These are phyloP conservation scores for Cordyceps tenuipes DNA, from an alignment of 2,329 filamentous ascomycete genomes.

Conservation along the genomic window DNA sequence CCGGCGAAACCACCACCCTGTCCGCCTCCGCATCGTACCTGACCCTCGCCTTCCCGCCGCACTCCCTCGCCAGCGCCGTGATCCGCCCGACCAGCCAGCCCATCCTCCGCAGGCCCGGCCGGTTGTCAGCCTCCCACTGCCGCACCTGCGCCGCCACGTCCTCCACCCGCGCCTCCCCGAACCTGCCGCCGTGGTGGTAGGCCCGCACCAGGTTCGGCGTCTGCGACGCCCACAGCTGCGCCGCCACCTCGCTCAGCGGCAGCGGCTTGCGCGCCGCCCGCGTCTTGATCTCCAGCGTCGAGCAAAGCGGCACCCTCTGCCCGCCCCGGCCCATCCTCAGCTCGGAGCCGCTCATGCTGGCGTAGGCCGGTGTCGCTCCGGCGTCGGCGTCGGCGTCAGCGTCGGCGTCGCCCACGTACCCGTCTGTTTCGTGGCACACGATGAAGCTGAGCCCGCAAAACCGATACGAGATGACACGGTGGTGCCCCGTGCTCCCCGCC, in stretches of 20 bases:
- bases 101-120: conserved; percentile 18
- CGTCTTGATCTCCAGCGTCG: conserved; percentile 38
- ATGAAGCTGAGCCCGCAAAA: conserved; percentile 33
- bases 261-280: conserved; percentile 26
- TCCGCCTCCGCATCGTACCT: background rate
- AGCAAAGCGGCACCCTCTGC: conserved; percentile 22
- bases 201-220: conserved; percentile 38
- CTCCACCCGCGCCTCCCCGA: conserved; percentile 26
- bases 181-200: conserved; percentile 30
- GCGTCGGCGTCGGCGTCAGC: no score
- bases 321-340: conserved; percentile 26
- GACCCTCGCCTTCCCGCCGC: background rate
- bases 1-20: background rate
- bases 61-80: background rate
- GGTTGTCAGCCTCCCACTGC: conserved; percentile 28
- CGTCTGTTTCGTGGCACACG: conserved; percentile 36
- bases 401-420: conserved; percentile 23
- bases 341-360: conserved; percentile 15
- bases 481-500: conserved; percentile 32
- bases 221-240: conserved; percentile 39
- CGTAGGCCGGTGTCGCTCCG: background rate
- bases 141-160: conserved; percentile 24
- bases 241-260: conserved; percentile 25
- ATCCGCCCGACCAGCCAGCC: background rate
- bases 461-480: conserved; percentile 36